Conservation (phyloP, 768 basidiomycete species). For the Lactifluus hygrophoroides region DNA sequence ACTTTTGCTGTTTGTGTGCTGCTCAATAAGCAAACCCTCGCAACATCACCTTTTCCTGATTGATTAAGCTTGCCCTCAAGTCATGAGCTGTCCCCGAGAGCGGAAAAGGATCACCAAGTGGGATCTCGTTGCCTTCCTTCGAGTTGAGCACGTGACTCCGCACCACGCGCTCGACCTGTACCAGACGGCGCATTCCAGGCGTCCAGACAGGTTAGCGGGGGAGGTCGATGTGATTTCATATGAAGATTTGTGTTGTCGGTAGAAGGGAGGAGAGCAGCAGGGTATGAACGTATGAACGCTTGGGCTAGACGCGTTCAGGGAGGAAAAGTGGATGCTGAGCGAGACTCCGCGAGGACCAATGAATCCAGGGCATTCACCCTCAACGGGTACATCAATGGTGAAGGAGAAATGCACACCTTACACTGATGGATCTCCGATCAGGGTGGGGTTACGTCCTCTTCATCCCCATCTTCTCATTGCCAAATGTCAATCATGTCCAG, state of each 20-base stretch:
- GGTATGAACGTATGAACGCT: constrained; percentile 9
- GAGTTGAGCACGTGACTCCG: constrained; percentile 66
- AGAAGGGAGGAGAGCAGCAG: not conserved
- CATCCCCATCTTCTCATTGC: constrained; percentile 13
- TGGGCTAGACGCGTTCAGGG: constrained; percentile 21
- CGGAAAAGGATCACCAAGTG: constrained; percentile 79
- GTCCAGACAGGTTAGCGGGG: constrained; percentile 42
- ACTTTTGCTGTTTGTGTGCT: constrained; percentile 7
- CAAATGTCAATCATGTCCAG: constrained; percentile 12
- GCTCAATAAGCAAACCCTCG: constrained; percentile 9
- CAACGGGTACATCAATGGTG: constrained; percentile 52
- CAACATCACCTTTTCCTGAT: constrained; percentile 28
- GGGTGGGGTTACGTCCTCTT: constrained; percentile 17
- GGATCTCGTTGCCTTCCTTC: constrained; percentile 37
- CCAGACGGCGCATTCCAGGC: constrained; percentile 65
- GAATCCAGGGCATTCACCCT: constrained; percentile 16
- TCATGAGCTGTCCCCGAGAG: constrained; percentile 80
- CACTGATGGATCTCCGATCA: not conserved
- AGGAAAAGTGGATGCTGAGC: constrained; percentile 40
- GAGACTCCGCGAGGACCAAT: constrained; percentile 35
- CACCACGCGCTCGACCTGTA: constrained; percentile 69
- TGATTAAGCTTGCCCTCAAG: constrained; percentile 62
- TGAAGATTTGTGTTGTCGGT: not conserved
- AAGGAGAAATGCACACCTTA: constrained; percentile 45
- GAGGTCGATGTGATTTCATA: not conserved